Conservation (phyloP, 371 early-diverging fungal genomes). For the Mucor circinelloides region DNA sequence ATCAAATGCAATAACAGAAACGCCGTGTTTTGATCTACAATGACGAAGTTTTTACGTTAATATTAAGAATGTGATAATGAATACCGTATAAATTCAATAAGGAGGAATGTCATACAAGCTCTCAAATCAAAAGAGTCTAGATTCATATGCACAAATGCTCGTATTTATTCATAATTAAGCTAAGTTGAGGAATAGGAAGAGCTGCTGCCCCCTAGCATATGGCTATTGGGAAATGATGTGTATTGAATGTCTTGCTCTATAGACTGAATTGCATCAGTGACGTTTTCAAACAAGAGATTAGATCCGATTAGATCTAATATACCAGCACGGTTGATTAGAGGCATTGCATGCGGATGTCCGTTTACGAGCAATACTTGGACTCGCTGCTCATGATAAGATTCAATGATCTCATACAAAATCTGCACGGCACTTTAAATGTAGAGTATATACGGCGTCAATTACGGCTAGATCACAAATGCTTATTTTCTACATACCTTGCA, state of each 20-base stretch:
- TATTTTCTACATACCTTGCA: slow-evolving; percentile 59
- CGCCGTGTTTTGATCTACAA: no score
- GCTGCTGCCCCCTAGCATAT: not conserved
- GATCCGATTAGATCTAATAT: slow-evolving; percentile 63
- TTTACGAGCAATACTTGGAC: slow-evolving; percentile 81
- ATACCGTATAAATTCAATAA: no score
- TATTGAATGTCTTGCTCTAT: slow-evolving; percentile 34
- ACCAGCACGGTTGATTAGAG: slow-evolving; percentile 65
- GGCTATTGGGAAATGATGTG: slow-evolving; percentile 14
- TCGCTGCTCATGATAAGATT: slow-evolving; percentile 70
- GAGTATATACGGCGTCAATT: not conserved
- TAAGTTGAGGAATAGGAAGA: not conserved
- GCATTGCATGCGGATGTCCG: slow-evolving; percentile 64
- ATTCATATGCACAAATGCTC: no score
- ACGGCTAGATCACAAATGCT: not conserved
- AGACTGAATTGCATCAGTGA: slow-evolving; percentile 34
- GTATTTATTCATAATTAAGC: no score
- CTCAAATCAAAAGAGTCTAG: no score
- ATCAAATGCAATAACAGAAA: no score
- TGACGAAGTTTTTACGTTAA: no score
- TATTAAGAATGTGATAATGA: no score
- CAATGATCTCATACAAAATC: slow-evolving; percentile 79
- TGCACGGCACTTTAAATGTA: slow-evolving; percentile 69
- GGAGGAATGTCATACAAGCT: no score
- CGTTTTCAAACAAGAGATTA: slow-evolving; percentile 46